These are phyloP conservation scores for Puccinellia tenuiflora DNA, from an alignment of 176 grass and related monocot species.

Conservation along the genomic window DNA sequence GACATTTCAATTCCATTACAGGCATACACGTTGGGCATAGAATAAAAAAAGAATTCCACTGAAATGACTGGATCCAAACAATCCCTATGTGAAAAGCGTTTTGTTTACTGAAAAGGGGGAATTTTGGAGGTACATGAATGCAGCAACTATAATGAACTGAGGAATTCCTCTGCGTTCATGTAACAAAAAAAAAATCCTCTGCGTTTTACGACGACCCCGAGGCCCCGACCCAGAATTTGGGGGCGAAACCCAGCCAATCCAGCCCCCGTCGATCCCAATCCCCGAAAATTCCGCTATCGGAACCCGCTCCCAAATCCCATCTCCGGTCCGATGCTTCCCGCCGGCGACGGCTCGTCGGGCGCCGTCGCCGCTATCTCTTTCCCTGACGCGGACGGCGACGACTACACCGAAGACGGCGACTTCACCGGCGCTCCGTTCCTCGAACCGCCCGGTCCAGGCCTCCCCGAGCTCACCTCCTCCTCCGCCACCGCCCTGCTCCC, in stretches of 20 bases:
- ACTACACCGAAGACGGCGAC: slow-evolving; percentile 51
- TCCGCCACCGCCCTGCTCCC: slow-evolving; percentile 18
- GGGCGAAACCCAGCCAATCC: slow-evolving; percentile 6
- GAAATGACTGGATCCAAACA: too few species aligned
- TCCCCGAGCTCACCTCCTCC: slow-evolving; percentile 10
- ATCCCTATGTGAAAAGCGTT: too few species aligned
- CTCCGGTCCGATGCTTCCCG: slow-evolving; percentile 27
- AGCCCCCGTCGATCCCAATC: slow-evolving; percentile 20
- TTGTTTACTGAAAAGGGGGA: not conserved
- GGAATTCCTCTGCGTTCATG: slow-evolving; percentile 16
- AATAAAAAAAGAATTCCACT: too few species aligned
- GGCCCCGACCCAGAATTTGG: not conserved
- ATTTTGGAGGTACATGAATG: not conserved
- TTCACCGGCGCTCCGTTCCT: slow-evolving; percentile 31
- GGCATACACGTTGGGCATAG: too few species aligned
- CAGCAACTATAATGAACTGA: not conserved
- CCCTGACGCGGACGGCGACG: slow-evolving; percentile 33
- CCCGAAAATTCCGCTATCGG: slow-evolving; percentile 16
- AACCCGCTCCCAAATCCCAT: slow-evolving; percentile 10
- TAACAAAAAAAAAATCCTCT: too few species aligned
- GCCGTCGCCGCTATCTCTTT: slow-evolving; percentile 30
- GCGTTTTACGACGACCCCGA: slow-evolving; percentile 13
- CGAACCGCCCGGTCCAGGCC: slow-evolving; percentile 21
- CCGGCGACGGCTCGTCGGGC: slow-evolving; percentile 28
- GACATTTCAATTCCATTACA: too few species aligned